Base-by-base conservation (phyloP, 179 eudicot genomes). In the Amaranthus tricolor region DNA sequence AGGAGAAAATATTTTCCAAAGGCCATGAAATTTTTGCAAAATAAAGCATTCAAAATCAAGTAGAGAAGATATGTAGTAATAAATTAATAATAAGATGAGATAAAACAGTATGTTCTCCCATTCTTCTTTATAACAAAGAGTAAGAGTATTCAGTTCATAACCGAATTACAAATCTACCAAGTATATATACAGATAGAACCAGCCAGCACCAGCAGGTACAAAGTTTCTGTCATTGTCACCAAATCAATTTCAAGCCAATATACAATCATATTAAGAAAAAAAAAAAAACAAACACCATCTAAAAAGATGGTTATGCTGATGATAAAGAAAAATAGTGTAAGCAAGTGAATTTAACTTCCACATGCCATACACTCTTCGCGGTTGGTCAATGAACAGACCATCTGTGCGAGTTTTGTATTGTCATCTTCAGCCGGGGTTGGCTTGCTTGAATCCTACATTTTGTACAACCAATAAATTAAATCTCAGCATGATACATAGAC, bases 301-400 rank as follows among this genome's bases (percentile, higher is more conserved):
- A 49, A 16, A 48, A 4, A 1, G 47, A 19, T 31, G 16, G 60
- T 15, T 48, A 59, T 19, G 45, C 49, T 63, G 17, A 40, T 15
- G 31, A 17, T 50, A 20, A 69, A 31, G 50, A 47, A 71, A 9
- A 43, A 43, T 21, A 1, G 31, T 47, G 13, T 65, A 66, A 5
- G 9, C 8, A 14, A 20, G 31, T 48, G 14, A 8, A 9, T 51
- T 74, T 75, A 93, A 78, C 98, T 89, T 62, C 95, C 97, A 84
- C 98, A 93, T 40, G 98, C 85, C 81, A 89, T 5, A 84, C 97
- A 93, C 0, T 93, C 95, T 3, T 93, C 98, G 6, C 91, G 90
- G 75, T 93, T 89, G 10, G 84, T 80, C 79, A 91, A 75, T 17
- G 97, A 91, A 73, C 98, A 93, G 1, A 85, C 91, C 91, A 93